Percentiles rank a stretch among this genome's conserved stretches.
Conservation (phyloP, 495 filamentous ascomycete species). For the Lentithecium fluviatile region DNA sequence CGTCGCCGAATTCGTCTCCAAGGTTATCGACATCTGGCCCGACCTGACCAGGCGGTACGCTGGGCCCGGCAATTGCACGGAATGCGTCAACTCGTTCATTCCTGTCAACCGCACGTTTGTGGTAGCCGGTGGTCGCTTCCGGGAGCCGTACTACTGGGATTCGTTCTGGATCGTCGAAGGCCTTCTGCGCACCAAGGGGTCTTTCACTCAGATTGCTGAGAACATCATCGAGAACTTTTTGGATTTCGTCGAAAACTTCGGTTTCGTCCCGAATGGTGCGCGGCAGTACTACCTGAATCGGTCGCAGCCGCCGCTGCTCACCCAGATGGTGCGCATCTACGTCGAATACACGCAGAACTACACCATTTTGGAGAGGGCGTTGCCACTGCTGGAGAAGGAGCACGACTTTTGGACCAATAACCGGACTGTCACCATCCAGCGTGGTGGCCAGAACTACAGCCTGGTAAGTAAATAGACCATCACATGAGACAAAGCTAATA, state of each 20-base stretch:
- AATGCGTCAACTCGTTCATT: conserved; percentile 37
- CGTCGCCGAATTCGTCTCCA: conserved; percentile 27
- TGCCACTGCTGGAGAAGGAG: conserved; percentile 35
- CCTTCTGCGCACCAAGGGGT: conserved; percentile 34
- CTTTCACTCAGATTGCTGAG: conserved; percentile 36
- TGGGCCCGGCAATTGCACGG: conserved; percentile 32
- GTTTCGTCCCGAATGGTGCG: conserved; percentile 38
- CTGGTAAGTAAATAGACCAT: background rate
- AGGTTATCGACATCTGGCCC: conserved; percentile 40
- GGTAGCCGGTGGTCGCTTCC: conserved; percentile 38
- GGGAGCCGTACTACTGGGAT: conserved; percentile 41
- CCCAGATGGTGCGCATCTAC: conserved; percentile 37
- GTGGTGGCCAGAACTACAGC: conserved; percentile 16
- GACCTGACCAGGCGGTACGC: conserved; percentile 37
- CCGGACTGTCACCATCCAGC: conserved; percentile 26
- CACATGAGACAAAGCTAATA: too few relatives aligned
- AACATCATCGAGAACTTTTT: conserved; percentile 41
- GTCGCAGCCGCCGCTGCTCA: conserved; percentile 35
- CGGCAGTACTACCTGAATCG: conserved; percentile 37
- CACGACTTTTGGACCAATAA: conserved; percentile 35
- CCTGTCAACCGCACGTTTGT: conserved; percentile 38
- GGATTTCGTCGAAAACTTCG: conserved; percentile 36
- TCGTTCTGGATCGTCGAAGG: conserved; percentile 39
- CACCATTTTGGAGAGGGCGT: conserved; percentile 33
- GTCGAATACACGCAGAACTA: conserved; percentile 34